These are phyloP conservation scores for Hymenoscyphus albidus DNA, from an alignment of 2,329 filamentous ascomycete genomes.

Conservation along the genomic window DNA sequence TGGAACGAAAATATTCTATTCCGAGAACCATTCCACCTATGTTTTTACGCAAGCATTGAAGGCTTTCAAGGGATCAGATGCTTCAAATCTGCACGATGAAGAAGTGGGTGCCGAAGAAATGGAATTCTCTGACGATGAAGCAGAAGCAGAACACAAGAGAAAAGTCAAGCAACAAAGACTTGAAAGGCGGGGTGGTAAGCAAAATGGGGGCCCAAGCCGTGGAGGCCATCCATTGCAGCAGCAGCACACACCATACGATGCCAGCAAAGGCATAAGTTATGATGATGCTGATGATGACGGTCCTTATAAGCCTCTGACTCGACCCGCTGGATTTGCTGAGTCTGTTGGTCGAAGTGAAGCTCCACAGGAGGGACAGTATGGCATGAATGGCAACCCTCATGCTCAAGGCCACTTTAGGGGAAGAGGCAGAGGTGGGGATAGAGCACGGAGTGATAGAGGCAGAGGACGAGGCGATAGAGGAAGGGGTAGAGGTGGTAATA, in stretches of 20 bases:
- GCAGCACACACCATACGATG: conserved; percentile 34
- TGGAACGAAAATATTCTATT: conserved; percentile 74
- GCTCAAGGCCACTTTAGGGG: conserved; percentile 21
- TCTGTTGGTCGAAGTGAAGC: conserved; percentile 42
- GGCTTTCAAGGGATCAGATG: conserved; percentile 81
- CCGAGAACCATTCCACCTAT: conserved; percentile 71
- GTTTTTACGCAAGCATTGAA: conserved; percentile 84
- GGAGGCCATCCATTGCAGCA: conserved; percentile 36
- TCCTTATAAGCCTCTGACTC: conserved; percentile 66
- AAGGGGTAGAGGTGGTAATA: conserved; percentile 27
- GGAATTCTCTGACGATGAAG: conserved; percentile 96
- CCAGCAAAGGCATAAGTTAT: conserved; percentile 53
- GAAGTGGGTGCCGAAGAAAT: conserved; percentile 81
- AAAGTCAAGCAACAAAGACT: conserved; percentile 63
- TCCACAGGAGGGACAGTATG: conserved; percentile 38
- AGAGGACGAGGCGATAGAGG: conserved; percentile 24
- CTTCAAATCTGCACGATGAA: conserved; percentile 92
- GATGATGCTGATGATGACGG: conserved; percentile 67
- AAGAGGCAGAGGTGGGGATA: conserved; percentile 27
- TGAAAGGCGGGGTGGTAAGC: conserved; percentile 51
- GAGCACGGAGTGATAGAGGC: conserved; percentile 25
- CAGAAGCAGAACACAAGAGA: conserved; percentile 77
- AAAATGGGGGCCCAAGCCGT: conserved; percentile 38
- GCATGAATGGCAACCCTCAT: conserved; percentile 19
- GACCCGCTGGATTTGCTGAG: conserved; percentile 60